Conservation (phyloP, 2,329 filamentous ascomycete species). For the Achaetomium macrosporum region DNA sequence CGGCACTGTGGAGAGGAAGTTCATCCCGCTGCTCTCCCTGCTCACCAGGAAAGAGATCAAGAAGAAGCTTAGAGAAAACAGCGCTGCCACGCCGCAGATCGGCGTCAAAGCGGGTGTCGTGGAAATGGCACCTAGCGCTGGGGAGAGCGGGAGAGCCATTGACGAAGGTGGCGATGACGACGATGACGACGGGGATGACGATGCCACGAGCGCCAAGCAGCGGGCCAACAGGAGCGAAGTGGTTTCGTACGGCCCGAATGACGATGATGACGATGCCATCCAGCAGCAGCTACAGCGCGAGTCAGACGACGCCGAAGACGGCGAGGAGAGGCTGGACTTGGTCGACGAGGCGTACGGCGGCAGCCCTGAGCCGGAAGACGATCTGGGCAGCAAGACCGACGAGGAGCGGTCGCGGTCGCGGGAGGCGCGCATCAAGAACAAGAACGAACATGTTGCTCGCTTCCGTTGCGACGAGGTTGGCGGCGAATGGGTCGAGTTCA, state of each 20-base stretch:
- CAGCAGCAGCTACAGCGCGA: constrained; percentile 57
- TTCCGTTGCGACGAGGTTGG: constrained; percentile 74
- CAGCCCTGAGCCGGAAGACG: constrained; percentile 38
- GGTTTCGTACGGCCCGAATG: constrained; percentile 85
- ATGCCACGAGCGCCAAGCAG: constrained; percentile 69
- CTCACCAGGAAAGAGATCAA: constrained; percentile 74
- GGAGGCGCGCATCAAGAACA: constrained; percentile 58
- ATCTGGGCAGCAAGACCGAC: constrained; percentile 35
- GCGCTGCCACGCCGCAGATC: constrained; percentile 71
- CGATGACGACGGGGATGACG: constrained; percentile 71
- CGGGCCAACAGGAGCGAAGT: constrained; percentile 72
- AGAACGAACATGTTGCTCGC: constrained; percentile 60
- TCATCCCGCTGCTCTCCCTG: constrained; percentile 66
- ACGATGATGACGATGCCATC: constrained; percentile 81
- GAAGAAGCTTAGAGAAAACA: constrained; percentile 63
- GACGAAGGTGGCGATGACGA: constrained; percentile 55
- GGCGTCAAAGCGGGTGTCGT: constrained; percentile 48
- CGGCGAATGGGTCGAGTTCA: constrained; percentile 73
- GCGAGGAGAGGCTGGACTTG: constrained; percentile 44
- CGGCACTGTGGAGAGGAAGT: constrained; percentile 70
- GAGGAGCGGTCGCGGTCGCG: constrained; percentile 33
- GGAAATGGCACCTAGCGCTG: constrained; percentile 41
- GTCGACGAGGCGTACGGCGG: constrained; percentile 46
- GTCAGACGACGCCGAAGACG: constrained; percentile 47
- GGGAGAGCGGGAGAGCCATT: constrained; percentile 27